Conservation (phyloP, 2,329 filamentous ascomycete genomes). For the Teratosphaeria gauchensis region DNA sequence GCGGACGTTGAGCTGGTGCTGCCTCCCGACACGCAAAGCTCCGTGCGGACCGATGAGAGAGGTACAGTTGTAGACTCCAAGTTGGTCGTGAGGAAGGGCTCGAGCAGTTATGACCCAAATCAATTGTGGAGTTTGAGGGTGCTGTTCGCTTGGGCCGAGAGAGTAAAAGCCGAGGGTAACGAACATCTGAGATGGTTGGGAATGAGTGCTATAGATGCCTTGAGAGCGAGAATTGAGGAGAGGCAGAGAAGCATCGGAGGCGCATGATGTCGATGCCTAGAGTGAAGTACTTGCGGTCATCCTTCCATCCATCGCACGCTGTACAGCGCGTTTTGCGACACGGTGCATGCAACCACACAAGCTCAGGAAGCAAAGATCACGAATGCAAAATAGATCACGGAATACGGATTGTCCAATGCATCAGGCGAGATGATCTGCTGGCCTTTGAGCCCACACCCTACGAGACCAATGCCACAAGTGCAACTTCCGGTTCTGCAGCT, state of each 20-base stretch:
- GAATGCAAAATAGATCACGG: too few relatives aligned
- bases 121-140: slow-evolving; percentile 52
- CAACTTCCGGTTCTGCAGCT: slow-evolving; percentile 29
- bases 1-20: slow-evolving; percentile 49
- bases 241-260: background rate
- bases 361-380: too few relatives aligned
- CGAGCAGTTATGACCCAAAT: slow-evolving; percentile 42
- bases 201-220: slow-evolving; percentile 45
- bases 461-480: slow-evolving; percentile 27
- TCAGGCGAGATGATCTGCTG: background rate
- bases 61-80: slow-evolving; percentile 61
- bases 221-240: slow-evolving; percentile 40
- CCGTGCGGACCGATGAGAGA: slow-evolving; percentile 42
- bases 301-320: too few relatives aligned
- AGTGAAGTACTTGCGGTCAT: background rate
- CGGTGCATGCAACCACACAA: too few relatives aligned
- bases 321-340: too few relatives aligned
- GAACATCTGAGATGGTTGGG: slow-evolving; percentile 44
- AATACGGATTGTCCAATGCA: too few relatives aligned
- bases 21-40: slow-evolving; percentile 31
- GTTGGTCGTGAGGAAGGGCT: slow-evolving; percentile 46
- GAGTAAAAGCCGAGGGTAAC: slow-evolving; percentile 19
- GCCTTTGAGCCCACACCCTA: background rate
- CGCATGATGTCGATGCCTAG: background rate
- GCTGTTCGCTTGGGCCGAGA: slow-evolving; percentile 59